These are phyloP conservation scores for Xylariaceae sp. DNA, from an alignment of 2,329 filamentous ascomycete genomes.

Conservation along the genomic window DNA sequence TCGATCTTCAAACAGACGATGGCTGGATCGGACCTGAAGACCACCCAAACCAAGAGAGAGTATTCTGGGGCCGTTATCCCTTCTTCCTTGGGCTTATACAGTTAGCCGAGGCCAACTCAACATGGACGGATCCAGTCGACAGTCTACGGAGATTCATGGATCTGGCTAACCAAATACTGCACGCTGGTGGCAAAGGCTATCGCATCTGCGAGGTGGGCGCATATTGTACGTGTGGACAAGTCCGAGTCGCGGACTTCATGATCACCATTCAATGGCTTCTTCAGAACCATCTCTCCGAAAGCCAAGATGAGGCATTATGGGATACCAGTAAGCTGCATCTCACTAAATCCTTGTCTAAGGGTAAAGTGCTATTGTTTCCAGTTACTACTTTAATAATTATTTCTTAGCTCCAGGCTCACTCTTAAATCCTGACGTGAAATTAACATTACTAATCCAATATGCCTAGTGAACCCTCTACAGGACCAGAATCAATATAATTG, in stretches of 20 bases:
- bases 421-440: too few species aligned
- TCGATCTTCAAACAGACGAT: constrained; percentile 50
- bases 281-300: constrained; percentile 35
- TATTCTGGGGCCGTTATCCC: constrained; percentile 40
- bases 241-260: constrained; percentile 31
- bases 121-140: constrained; percentile 24
- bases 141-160: constrained; percentile 28
- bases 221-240: constrained; percentile 31
- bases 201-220: constrained; percentile 21
- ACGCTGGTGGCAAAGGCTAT: constrained; percentile 28
- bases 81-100: constrained; percentile 42
- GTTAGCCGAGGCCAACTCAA: constrained; percentile 41
- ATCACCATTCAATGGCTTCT: constrained; percentile 41
- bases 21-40: constrained; percentile 58
- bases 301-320: constrained; percentile 35
- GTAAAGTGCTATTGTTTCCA: background rate
- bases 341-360: background rate
- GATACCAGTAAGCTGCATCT: constrained; percentile 37
- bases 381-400: constrained; percentile 7
- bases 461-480: constrained; percentile 18
- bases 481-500: constrained; percentile 45
- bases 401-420: too few species aligned
- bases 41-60: constrained; percentile 28
- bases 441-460: too few species aligned
- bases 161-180: constrained; percentile 31